Percentiles rank a stretch among this genome's conserved stretches.
These are phyloP conservation scores for Fusarium duplospermum DNA, from an alignment of 2,329 filamentous ascomycete genomes.

Conservation along the genomic window DNA sequence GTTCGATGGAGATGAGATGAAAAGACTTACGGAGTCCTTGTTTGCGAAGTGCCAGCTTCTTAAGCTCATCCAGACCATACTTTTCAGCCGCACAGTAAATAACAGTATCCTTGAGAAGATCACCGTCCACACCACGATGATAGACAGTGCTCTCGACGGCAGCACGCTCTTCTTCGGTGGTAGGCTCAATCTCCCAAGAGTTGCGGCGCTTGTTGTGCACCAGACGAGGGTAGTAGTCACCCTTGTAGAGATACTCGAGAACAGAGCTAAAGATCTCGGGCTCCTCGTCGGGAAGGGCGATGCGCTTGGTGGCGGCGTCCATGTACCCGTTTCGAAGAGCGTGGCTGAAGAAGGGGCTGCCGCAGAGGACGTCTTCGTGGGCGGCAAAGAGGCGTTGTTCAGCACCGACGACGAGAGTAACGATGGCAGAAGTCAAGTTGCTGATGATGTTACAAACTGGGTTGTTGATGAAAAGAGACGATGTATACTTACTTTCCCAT, in stretches of 20 bases:
- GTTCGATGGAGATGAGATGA: background rate
- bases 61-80: slow-evolving; percentile 85
- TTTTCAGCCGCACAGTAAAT: slow-evolving; percentile 91
- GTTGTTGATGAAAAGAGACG: background rate
- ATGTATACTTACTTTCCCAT: slow-evolving; percentile 57
- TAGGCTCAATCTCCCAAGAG: slow-evolving; percentile 83
- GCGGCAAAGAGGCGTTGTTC: slow-evolving; percentile 91
- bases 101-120: slow-evolving; percentile 87
- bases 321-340: slow-evolving; percentile 51
- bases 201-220: slow-evolving; percentile 84
- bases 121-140: slow-evolving; percentile 71
- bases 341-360: slow-evolving; percentile 79
- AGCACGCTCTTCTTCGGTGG: slow-evolving; percentile 56
- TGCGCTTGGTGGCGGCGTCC: slow-evolving; percentile 67
- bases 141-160: slow-evolving; percentile 75
- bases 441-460: slow-evolving; percentile 42
- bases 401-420: slow-evolving; percentile 83
- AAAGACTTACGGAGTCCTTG: slow-evolving; percentile 78
- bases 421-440: slow-evolving; percentile 73
- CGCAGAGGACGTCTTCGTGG: slow-evolving; percentile 84
- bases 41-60: slow-evolving; percentile 86
- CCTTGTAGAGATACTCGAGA: slow-evolving; percentile 93
- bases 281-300: slow-evolving; percentile 85
- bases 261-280: slow-evolving; percentile 92
- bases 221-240: slow-evolving; percentile 89